Percentiles rank a stretch among this genome's conserved stretches.
Conservation (phyloP, 257 asterid genomes). For the Solanum ahanhuiri region DNA sequence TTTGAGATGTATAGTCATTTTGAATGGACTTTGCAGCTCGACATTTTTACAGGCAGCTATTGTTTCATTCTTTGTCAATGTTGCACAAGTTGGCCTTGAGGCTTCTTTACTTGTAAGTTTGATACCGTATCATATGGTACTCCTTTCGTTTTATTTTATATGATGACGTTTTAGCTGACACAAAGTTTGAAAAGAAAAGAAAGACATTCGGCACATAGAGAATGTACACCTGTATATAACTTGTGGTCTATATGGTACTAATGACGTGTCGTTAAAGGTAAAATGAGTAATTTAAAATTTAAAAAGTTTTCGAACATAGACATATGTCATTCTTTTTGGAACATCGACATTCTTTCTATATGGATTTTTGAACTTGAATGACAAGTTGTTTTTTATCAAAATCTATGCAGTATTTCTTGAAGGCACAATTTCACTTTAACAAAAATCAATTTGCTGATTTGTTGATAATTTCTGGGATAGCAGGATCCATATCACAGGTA, state of each 20-base stretch:
- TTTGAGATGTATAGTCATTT: background rate
- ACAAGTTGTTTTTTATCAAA: too few relatives aligned
- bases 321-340: background rate
- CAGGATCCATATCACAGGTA: conserved; percentile 84
- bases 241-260: background rate
- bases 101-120: conserved; percentile 57
- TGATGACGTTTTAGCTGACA: background rate
- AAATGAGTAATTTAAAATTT: background rate
- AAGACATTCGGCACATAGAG: background rate
- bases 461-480: conserved; percentile 66
- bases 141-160: background rate
- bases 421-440: conserved; percentile 81
- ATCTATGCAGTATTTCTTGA: conserved; percentile 63
- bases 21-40: conserved; percentile 33
- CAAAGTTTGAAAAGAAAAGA: background rate
- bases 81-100: conserved; percentile 65
- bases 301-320: background rate
- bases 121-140: background rate
- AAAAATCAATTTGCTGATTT: conserved; percentile 88
- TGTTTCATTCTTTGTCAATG: conserved; percentile 54
- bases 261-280: background rate
- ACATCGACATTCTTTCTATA: background rate
- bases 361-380: background rate
- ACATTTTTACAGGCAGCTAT: conserved; percentile 74
- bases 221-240: background rate